These are phyloP conservation scores for Cicer pinnatifidum DNA, from an alignment of 306 rosid genomes.

Conservation along the genomic window DNA sequence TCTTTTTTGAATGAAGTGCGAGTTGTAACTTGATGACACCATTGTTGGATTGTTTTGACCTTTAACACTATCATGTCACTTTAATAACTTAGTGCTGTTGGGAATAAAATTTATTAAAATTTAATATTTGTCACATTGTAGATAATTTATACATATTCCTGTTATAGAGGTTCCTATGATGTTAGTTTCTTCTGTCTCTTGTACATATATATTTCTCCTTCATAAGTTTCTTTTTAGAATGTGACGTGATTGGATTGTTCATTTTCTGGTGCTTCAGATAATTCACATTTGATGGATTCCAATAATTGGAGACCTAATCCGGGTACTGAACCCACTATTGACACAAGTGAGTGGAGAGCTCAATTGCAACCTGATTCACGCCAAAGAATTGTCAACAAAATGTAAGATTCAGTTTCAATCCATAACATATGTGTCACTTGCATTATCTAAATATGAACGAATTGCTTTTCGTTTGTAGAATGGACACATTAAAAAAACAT, in stretches of 20 bases:
- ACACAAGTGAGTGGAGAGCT: slow-evolving; percentile 61
- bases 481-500: slow-evolving; percentile 72
- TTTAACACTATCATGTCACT: not conserved
- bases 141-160: slow-evolving; percentile 1
- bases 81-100: not conserved
- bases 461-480: slow-evolving; percentile 52
- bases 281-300: slow-evolving; percentile 46
- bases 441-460: slow-evolving; percentile 1
- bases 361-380: slow-evolving; percentile 52
- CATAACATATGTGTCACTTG: slow-evolving; percentile 13
- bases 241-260: slow-evolving; percentile 17
- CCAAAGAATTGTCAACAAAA: slow-evolving; percentile 56
- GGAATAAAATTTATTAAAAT: not conserved
- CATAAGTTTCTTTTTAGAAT: slow-evolving; percentile 34
- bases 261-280: slow-evolving; percentile 31
- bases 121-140: not conserved
- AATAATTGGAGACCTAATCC: slow-evolving; percentile 55
- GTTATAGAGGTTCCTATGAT: slow-evolving; percentile 3
- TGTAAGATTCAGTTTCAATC: slow-evolving; percentile 48
- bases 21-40: not conserved
- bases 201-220: not conserved
- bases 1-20: not conserved
- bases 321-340: slow-evolving; percentile 49
- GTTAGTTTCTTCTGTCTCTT: not conserved
- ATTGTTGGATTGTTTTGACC: not conserved